Base-by-base conservation (phyloP, 2,329 filamentous ascomycete genomes). In the Thelonectria discophora region DNA sequence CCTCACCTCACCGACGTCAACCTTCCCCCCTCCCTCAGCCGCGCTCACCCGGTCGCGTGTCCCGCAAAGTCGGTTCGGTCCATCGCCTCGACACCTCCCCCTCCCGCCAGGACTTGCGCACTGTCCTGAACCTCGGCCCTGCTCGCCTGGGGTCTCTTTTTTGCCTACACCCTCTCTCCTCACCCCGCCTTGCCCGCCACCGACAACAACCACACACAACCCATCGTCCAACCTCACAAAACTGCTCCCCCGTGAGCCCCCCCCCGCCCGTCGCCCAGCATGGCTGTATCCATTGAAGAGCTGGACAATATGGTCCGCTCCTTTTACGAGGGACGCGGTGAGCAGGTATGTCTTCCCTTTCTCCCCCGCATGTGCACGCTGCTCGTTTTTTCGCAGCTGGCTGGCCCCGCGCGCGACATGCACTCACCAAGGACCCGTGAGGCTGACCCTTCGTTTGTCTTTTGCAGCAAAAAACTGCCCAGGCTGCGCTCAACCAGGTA, bases 311-410 rank as follows among this genome's bases (percentile, higher is more conserved):
- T 93, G 70, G 94, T 98, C 85, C 94, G 92, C 78, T 89, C 92
- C 83, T 98, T 99, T 82, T 99, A 97, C 76, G 94, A 98, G 82
- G 94, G 94, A 77, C 91, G 94, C 79, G 95, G 95, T 73, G 93
- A 97, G 64, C 87, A 93, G 84, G 93, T 97, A 84, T 74, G 89
- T 59, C 37, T 39, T 58, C 42, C n/a, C 52, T 27, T 10, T 40
- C 27, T 17, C 51, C 27, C 21, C 51, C n/a, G n/a, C n/a, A 30
- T 27, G 60, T 32, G 48, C 50, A 47, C 27, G 42, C 53, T 30
- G 40, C 49, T 50, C 45, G 57, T 63, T 62, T 68, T 70, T 71
- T 57, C 37, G 20, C 45, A 18, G 32, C 27, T 34, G 52, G 53
- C 53, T 34, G 52, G 53, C 53, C 58, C 58, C 58, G 47, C 58